Evolutionary conservation across 345 rosid species (phyloP).

Genomic region (Ailanthus altissimus): DNA sequence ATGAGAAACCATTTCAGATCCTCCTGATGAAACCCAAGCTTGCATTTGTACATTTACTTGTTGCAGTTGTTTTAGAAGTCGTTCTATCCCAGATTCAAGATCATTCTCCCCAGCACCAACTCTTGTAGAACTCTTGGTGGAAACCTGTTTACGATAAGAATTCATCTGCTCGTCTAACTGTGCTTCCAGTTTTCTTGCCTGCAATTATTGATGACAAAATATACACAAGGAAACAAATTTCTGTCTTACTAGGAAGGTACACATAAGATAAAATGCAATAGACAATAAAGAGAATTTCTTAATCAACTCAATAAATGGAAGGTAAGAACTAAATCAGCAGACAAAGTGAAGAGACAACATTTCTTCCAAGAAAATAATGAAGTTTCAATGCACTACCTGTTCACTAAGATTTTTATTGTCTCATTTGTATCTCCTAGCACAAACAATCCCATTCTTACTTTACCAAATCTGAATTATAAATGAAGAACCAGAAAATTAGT

Average conservation of each 20-base stretch:
- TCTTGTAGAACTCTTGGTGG: constrained; percentile 62
- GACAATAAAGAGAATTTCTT: neutral
- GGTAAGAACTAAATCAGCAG: neutral
- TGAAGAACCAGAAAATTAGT: neutral
- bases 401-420: neutral
- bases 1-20: constrained; percentile 98
- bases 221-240: neutral
- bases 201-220: constrained; percentile 15
- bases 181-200: constrained; percentile 98
- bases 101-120: constrained; percentile 66
- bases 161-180: constrained; percentile 98
- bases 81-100: constrained; percentile 76
- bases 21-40: constrained; percentile 96
- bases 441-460: constrained; percentile 8
- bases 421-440: neutral
- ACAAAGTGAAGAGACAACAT: neutral
- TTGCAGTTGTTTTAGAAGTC: constrained; percentile 68
- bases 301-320: neutral
- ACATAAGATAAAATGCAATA: neutral
- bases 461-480: neutral
- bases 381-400: neutral
- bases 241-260: neutral
- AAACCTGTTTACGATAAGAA: constrained; percentile 79
- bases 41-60: constrained; percentile 91
- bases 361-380: neutral